Evolutionary conservation across 345 rosid species (phyloP).

Genomic region (Citrus hindsii): DNA sequence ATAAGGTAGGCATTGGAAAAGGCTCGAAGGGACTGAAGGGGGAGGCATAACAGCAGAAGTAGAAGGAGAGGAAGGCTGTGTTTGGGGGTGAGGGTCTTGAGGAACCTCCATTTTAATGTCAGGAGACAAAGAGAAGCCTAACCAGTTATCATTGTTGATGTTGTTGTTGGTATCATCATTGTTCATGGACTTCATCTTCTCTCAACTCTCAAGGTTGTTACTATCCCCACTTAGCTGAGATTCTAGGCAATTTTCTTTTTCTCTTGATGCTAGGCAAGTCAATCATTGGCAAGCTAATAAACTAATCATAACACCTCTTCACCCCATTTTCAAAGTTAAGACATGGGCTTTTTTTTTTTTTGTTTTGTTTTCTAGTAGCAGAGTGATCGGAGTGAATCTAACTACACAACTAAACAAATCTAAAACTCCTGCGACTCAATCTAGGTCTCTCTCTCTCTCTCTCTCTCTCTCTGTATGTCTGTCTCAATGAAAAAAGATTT

Average conservation of each 20-base stretch:
- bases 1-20: constrained; percentile 33
- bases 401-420: constrained; percentile 31
- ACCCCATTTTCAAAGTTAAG: constrained; percentile 13
- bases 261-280: constrained; percentile 35
- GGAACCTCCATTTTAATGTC: constrained; percentile 60
- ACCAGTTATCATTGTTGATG: constrained; percentile 42
- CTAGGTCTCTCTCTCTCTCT: constrained; percentile 13
- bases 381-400: constrained; percentile 37
- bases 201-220: constrained; percentile 12
- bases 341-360: not conserved
- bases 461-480: constrained; percentile 5
- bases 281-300: constrained; percentile 61
- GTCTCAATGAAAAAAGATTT: constrained; percentile 30
- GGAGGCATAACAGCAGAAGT: constrained; percentile 28
- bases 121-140: constrained; percentile 85
- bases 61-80: constrained; percentile 23
- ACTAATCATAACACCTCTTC: constrained; percentile 28
- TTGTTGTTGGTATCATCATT: constrained; percentile 41
- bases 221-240: constrained; percentile 9
- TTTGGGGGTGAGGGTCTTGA: constrained; percentile 14
- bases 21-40: constrained; percentile 31
- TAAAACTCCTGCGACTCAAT: constrained; percentile 39
- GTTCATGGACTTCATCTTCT: constrained; percentile 58
- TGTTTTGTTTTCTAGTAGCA: constrained; percentile 26
- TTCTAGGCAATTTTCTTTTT: constrained; percentile 24